A percentile compares a stretch with the other conserved stretches of the same genome.
Conservation (phyloP, 768 basidiomycete genomes). For the Strobilomyces dryophilus region DNA sequence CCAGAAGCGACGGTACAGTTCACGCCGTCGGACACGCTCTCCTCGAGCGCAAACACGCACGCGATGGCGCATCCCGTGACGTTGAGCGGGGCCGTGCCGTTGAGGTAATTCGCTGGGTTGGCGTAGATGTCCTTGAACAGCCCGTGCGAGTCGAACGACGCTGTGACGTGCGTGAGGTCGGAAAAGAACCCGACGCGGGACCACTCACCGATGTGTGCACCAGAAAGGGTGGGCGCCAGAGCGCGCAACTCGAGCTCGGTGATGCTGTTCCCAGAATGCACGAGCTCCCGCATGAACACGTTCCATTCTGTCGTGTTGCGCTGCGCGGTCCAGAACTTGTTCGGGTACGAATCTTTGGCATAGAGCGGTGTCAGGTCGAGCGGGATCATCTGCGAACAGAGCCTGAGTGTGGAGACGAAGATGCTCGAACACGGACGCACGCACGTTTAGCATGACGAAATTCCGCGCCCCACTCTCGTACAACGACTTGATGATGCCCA, state of each 20-base stretch:
- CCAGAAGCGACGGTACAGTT: conserved; percentile 34
- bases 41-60: conserved; percentile 37
- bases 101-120: conserved; percentile 41
- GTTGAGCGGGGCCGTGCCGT: conserved; percentile 60
- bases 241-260: conserved; percentile 48
- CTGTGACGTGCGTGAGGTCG: conserved; percentile 25
- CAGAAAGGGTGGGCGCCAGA: conserved; percentile 44
- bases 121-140: conserved; percentile 48
- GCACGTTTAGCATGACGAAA: conserved; percentile 66
- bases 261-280: conserved; percentile 47
- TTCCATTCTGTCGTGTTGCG: conserved; percentile 58
- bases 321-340: conserved; percentile 44
- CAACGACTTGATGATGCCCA: conserved; percentile 55
- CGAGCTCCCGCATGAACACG: conserved; percentile 50
- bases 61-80: conserved; percentile 49
- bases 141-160: conserved; percentile 56
- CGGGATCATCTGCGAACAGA: conserved; percentile 48
- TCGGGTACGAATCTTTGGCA: conserved; percentile 43
- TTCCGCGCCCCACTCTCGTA: conserved; percentile 60
- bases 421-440: conserved; percentile 9
- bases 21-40: conserved; percentile 22
- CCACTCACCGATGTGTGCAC: conserved; percentile 51
- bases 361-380: conserved; percentile 49
- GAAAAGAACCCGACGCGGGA: not conserved
- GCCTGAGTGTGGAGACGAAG: too few species aligned